Base-by-base conservation (phyloP, 108 stramenopile species). In the Cylindrotheca fusiformis region DNA sequence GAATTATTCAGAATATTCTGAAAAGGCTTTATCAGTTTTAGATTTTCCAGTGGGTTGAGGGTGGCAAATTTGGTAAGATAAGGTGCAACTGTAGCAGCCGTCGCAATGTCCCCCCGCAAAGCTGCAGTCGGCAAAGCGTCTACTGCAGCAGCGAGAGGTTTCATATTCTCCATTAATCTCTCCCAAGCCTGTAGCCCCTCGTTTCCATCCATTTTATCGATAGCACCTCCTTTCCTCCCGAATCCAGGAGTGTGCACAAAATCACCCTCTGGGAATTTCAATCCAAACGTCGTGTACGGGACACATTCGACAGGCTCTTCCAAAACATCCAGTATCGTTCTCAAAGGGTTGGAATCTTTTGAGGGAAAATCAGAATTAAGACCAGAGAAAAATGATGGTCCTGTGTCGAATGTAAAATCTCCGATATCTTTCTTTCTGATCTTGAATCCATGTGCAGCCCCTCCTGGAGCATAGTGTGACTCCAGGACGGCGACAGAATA, bases 321-420 rank as follows among this genome's bases (percentile, higher is more conserved):
- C 26, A 88, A 71, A 4, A 70, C 78, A 60, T 88, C 84, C 47
- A 88, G 58, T 54, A 85, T 62, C 18, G 82, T 77, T 45, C 87
- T 60, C 21, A 88, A 60, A 20, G 87, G 87, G 70, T 88, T 88
- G 25, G 67, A 70, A 4, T 69, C 14, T 67, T 84, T 88, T 32
- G 84, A 69, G 32, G 67, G 52, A n/a, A 58, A 20, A n/a, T 79
- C 47, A 2, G 87, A 74, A 71, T 88, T 85, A 51, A 88, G 60
- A 12, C 90, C 90, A n/a, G 77, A 73, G 55, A 91, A 96, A 57
- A 95, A 88, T 31, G 80, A 83, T n/a, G 93, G 95, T 0, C 93
- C 95, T 18, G 90, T 89, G 56, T 96, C 95, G 65, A 96, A 96
- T 27, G 58, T 63, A 64, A 87, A 94, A 6, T 55, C 55, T n/a